Evolutionary conservation across 2,329 filamentous ascomycete genomes (phyloP).

Genomic region (Lanzia echinophila): DNA sequence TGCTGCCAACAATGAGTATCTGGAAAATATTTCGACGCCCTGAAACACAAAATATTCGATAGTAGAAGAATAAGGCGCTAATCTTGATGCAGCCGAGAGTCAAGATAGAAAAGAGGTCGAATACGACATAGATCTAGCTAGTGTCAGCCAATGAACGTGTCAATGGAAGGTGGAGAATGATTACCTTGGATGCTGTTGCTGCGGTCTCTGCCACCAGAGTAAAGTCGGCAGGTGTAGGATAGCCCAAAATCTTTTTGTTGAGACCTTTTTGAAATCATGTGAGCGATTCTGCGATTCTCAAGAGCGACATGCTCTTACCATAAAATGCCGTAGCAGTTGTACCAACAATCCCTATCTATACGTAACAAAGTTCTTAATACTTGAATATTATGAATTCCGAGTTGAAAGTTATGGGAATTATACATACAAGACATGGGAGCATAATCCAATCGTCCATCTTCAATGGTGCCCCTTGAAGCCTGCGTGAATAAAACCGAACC

Average conservation of each 20-base stretch:
- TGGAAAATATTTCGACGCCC: not conserved
- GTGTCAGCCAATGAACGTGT: not conserved
- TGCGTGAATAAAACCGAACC: not conserved
- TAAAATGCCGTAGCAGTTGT: not conserved
- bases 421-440: not conserved
- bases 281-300: not conserved
- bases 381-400: not conserved
- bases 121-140: not conserved
- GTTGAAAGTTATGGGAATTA: not conserved
- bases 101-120: not conserved
- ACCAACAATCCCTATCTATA: not conserved
- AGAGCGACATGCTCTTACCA: not conserved
- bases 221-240: not conserved
- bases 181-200: not conserved
- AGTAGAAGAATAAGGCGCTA: slow-evolving; percentile 4
- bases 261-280: not conserved
- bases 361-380: not conserved
- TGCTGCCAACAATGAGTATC: not conserved
- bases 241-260: not conserved
- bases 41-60: not conserved
- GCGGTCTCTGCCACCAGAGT: not conserved
- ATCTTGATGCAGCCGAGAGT: slow-evolving; percentile 1
- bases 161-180: not conserved
- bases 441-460: not conserved
- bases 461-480: not conserved